Evolutionary conservation across 1,139 yeast genomes (phyloP).

Genomic region (Taiozyma sp.): DNA sequence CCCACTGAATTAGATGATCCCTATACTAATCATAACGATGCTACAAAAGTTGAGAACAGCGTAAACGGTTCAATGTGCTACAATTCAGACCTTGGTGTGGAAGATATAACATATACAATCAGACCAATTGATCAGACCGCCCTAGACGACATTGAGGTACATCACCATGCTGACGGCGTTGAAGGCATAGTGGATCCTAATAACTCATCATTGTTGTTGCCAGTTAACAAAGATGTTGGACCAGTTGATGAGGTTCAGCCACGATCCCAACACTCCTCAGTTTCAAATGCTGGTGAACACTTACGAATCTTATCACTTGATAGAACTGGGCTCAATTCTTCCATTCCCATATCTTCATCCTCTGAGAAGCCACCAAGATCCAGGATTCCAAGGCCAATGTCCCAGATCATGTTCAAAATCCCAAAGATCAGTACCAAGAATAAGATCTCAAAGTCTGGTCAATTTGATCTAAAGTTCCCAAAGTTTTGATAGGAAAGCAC

Average conservation of each 20-base stretch:
- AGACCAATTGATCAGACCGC: background rate
- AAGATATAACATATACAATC: background rate
- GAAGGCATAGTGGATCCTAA: slow-evolving; percentile 15
- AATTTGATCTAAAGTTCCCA: background rate
- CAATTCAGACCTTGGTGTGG: background rate
- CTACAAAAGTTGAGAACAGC: background rate
- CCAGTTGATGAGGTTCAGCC: background rate
- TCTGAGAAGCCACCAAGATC: slow-evolving; percentile 2
- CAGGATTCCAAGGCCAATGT: slow-evolving; percentile 6
- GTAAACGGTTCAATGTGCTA: background rate
- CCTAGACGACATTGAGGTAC: background rate
- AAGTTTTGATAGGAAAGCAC: background rate
- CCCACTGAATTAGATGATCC: background rate
- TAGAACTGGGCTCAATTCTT: background rate
- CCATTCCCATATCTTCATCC: background rate
- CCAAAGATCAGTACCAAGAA: background rate
- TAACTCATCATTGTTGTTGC: slow-evolving; percentile 10
- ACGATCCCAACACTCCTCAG: background rate
- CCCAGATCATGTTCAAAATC: background rate
- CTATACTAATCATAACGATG: background rate
- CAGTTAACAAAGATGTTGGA: background rate
- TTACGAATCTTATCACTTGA: background rate
- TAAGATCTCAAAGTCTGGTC: background rate
- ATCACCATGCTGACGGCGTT: slow-evolving; percentile 5
- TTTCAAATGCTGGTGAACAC: slow-evolving; percentile 2